These are phyloP conservation scores for Mikania micrantha DNA, from an alignment of 129 eudicot species.

Conservation along the genomic window DNA sequence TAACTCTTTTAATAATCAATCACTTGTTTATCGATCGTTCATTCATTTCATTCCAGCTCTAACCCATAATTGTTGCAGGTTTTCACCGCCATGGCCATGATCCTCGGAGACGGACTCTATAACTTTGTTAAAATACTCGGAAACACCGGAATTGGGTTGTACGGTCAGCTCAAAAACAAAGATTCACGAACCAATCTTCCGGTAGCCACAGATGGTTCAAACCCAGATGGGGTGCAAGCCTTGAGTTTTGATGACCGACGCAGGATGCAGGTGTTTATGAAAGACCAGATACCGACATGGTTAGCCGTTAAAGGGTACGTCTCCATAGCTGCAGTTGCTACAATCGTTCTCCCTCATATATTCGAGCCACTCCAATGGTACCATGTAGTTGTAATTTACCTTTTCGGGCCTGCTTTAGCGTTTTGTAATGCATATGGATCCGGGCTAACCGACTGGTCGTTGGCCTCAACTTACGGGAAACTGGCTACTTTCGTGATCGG, in stretches of 20 bases:
- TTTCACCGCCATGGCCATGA: slow-evolving; percentile 57
- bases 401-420: slow-evolving; percentile 53
- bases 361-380: slow-evolving; percentile 62
- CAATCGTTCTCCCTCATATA: slow-evolving; percentile 32
- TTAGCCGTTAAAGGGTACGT: slow-evolving; percentile 50
- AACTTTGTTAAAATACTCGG: slow-evolving; percentile 33
- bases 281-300: slow-evolving; percentile 47
- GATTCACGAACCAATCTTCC: slow-evolving; percentile 15
- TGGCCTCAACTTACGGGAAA: slow-evolving; percentile 66
- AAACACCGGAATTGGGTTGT: not conserved
- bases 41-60: not conserved
- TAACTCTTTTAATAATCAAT: too few relatives aligned
- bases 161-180: slow-evolving; percentile 16
- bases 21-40: too few relatives aligned
- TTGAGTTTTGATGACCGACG: slow-evolving; percentile 33
- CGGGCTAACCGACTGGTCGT: slow-evolving; percentile 84
- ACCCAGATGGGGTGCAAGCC: slow-evolving; percentile 1
- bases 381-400: slow-evolving; percentile 41
- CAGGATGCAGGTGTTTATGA: slow-evolving; percentile 45
- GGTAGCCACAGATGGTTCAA: slow-evolving; percentile 20
- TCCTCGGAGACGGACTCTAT: slow-evolving; percentile 74
- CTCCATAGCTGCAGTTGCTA: slow-evolving; percentile 35
- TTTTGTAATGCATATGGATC: slow-evolving; percentile 76
- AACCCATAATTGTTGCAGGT: slow-evolving; percentile 25
- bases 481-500: slow-evolving; percentile 50